These are phyloP conservation scores for Fusarium redolens DNA, from an alignment of 2,329 filamentous ascomycete species.

Conservation along the genomic window DNA sequence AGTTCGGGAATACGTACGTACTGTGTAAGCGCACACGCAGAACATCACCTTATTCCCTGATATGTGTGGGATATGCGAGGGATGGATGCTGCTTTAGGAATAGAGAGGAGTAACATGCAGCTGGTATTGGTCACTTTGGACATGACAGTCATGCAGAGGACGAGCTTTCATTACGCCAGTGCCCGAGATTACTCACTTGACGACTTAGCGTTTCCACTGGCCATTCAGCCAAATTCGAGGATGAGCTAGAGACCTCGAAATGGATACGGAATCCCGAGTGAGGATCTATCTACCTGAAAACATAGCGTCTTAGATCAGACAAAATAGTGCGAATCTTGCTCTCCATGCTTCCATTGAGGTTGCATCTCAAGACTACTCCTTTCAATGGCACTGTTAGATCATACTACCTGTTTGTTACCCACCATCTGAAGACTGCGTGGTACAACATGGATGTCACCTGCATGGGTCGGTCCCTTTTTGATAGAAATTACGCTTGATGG, in stretches of 20 bases:
- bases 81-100: neutral
- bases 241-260: neutral
- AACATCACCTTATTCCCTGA: neutral
- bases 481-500: neutral
- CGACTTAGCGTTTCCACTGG: neutral
- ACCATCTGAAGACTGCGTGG: neutral
- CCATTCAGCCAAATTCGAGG: neutral
- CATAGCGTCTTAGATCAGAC: neutral
- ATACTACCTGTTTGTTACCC: neutral
- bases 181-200: neutral
- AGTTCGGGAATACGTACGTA: neutral
- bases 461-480: neutral
- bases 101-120: neutral
- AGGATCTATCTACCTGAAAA: neutral
- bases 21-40: slow-evolving; percentile 9
- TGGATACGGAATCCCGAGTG: neutral
- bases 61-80: neutral
- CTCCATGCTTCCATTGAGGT: neutral
- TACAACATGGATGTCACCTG: neutral
- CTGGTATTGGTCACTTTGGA: slow-evolving; percentile 1
- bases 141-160: neutral
- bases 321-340: neutral
- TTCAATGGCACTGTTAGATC: neutral
- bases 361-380: neutral
- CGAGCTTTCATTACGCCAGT: neutral